Percentiles rank a stretch among this genome's conserved stretches.
Conservation (phyloP, 208 protist species). For the Wallacemonas sp. region DNA sequence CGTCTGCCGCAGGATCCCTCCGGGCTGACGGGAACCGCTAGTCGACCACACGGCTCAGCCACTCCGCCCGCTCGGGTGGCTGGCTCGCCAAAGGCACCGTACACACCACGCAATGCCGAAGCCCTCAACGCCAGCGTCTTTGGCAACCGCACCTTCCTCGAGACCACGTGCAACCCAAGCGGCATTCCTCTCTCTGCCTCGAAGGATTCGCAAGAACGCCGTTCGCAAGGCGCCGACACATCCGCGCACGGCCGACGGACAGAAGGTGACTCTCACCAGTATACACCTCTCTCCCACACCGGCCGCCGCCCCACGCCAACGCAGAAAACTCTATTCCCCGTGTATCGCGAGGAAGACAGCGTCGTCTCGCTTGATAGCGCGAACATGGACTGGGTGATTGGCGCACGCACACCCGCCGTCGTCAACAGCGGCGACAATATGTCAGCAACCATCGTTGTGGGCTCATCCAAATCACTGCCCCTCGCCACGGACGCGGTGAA, state of each 20-base stretch:
- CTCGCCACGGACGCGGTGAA: no score
- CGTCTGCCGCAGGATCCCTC: no score
- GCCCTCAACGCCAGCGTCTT: slow-evolving; percentile 49
- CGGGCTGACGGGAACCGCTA: background rate
- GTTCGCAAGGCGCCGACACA: background rate
- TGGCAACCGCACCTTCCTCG: slow-evolving; percentile 36
- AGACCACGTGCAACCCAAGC: slow-evolving; percentile 37
- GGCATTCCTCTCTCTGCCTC: slow-evolving; percentile 15
- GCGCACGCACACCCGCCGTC: background rate
- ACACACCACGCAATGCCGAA: slow-evolving; percentile 45
- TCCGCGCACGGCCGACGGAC: background rate
- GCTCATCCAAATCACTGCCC: no score
- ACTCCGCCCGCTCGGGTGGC: background rate
- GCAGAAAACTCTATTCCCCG: background rate
- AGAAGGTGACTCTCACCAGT: background rate
- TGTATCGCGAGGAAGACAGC: slow-evolving; percentile 24
- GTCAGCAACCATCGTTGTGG: no score
- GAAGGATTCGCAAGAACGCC: background rate
- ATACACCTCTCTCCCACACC: background rate
- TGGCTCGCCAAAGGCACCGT: slow-evolving; percentile 20
- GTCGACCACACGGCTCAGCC: background rate
- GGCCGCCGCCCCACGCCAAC: background rate
- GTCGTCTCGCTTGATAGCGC: slow-evolving; percentile 35
- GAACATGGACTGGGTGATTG: slow-evolving; percentile 31
- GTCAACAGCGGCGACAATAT: background rate